A percentile compares a stretch with the other conserved stretches of the same genome.
phyloP scores from a whole-genome alignment of 2,329 filamentous ascomycete genomes.

The Lasiodiplodia gonubiensis region DNA sequence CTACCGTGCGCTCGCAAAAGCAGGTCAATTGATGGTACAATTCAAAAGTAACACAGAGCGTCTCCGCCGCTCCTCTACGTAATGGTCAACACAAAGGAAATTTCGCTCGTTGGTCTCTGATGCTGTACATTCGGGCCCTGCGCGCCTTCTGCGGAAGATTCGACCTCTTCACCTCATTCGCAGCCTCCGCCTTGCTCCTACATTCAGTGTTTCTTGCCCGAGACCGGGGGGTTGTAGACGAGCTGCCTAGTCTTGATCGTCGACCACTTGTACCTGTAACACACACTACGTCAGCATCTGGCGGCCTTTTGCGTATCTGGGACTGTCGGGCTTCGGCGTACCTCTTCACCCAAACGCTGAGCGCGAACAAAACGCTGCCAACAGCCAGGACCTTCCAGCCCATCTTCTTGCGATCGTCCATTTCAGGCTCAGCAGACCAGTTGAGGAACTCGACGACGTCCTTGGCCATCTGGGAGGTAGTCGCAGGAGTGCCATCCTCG shows the following conservation, averaged over 20 bases:
- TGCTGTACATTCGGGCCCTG: conserved; percentile 28
- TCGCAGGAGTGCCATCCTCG: conserved; percentile 92
- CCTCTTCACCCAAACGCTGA: conserved; percentile 98
- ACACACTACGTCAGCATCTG: conserved; percentile 37
- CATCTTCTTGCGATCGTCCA: conserved; percentile 99
- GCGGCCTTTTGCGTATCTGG: conserved; percentile 8
- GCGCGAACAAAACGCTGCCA: conserved; percentile 75
- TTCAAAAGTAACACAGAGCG: conserved; percentile 23
- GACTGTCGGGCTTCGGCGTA: conserved; percentile 37
- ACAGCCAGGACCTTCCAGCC: conserved; percentile 93
- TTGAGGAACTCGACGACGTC: conserved; percentile 98
- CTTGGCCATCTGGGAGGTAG: conserved; percentile 99
- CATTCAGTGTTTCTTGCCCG: conserved; percentile 22
- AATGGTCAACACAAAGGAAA: conserved; percentile 30
- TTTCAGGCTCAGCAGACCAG: conserved; percentile 98
- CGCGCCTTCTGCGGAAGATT: not conserved
- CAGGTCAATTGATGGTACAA: conserved; percentile 27
- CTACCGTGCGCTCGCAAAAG: not conserved
- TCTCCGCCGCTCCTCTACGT: conserved; percentile 27
- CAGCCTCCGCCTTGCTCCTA: not conserved
- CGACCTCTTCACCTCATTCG: conserved; percentile 8
- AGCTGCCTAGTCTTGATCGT: conserved; percentile 96
- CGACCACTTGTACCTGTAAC: conserved; percentile 86
- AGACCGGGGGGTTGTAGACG: conserved; percentile 75
- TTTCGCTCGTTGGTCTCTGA: conserved; percentile 27